These are phyloP conservation scores for Hypoxylon subgilvum DNA, from an alignment of 495 filamentous ascomycete species.

Conservation along the genomic window DNA sequence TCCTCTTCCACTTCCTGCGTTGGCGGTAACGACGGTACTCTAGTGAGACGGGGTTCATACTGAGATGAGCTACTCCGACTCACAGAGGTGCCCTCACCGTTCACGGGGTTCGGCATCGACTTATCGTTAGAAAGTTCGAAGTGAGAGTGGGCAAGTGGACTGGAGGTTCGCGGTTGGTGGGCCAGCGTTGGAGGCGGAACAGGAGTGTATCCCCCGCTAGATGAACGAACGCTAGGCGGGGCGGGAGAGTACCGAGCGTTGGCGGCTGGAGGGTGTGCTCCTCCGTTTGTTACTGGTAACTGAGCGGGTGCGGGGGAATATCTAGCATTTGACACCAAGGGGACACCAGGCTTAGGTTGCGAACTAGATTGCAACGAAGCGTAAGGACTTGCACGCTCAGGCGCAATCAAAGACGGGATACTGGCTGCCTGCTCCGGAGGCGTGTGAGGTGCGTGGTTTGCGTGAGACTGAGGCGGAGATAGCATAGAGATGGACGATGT, in stretches of 20 bases:
- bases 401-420: slow-evolving; percentile 54
- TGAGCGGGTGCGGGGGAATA: slow-evolving; percentile 68
- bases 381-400: slow-evolving; percentile 70
- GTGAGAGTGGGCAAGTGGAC: slow-evolving; percentile 80
- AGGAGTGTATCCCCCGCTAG: slow-evolving; percentile 49
- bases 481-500: slow-evolving; percentile 30
- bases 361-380: slow-evolving; percentile 52
- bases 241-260: slow-evolving; percentile 63
- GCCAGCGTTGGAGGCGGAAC: slow-evolving; percentile 60
- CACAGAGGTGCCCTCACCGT: slow-evolving; percentile 43
- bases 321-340: slow-evolving; percentile 47
- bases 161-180: slow-evolving; percentile 84
- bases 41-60: slow-evolving; percentile 52
- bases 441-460: neutral
- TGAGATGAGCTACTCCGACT: slow-evolving; percentile 55
- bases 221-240: slow-evolving; percentile 47
- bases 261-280: slow-evolving; percentile 47
- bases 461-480: slow-evolving; percentile 41
- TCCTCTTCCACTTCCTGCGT: slow-evolving; percentile 62
- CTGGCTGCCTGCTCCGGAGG: slow-evolving; percentile 38
- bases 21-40: slow-evolving; percentile 57
- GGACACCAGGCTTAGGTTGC: slow-evolving; percentile 47
- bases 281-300: slow-evolving; percentile 43
- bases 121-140: slow-evolving; percentile 57
- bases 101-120: slow-evolving; percentile 39